Evolutionary conservation across 176 grass and related monocot genomes (phyloP).

Genomic region (Oryza rufipogon): DNA sequence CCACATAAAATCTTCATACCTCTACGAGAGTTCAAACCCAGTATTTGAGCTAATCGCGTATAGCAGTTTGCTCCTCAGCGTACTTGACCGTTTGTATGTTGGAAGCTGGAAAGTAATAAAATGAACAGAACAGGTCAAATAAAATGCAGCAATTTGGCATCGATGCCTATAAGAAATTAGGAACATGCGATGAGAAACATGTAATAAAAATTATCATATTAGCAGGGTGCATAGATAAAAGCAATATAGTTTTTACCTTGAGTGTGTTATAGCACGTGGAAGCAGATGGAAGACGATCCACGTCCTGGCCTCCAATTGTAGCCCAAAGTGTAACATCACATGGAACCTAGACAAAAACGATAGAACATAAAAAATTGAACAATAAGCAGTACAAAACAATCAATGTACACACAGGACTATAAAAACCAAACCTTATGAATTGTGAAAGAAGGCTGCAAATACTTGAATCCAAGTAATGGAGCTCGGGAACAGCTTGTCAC

Average conservation of each 20-base stretch:
- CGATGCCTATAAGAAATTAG: not conserved
- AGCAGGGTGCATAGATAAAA: not conserved
- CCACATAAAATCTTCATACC: slow-evolving; percentile 40
- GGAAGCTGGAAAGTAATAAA: slow-evolving; percentile 57
- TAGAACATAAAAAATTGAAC: not conserved
- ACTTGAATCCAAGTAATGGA: slow-evolving; percentile 96
- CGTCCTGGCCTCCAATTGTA: slow-evolving; percentile 90
- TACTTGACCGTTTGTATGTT: slow-evolving; percentile 84
- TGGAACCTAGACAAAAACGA: slow-evolving; percentile 59
- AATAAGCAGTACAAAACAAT: not conserved
- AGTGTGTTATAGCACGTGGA: slow-evolving; percentile 98
- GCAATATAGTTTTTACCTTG: slow-evolving; percentile 54
- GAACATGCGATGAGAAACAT: not conserved
- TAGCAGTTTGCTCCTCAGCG: slow-evolving; percentile 85
- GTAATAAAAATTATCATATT: not conserved
- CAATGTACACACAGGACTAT: not conserved
- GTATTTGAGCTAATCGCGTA: slow-evolving; percentile 90
- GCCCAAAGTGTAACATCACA: slow-evolving; percentile 93
- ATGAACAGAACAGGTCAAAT: not conserved
- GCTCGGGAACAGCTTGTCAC: slow-evolving; percentile 95
- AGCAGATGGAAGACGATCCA: slow-evolving; percentile 90
- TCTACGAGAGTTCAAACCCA: slow-evolving; percentile 87
- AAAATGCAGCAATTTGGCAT: not conserved
- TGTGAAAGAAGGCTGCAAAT: slow-evolving; percentile 86
- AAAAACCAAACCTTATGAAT: slow-evolving; percentile 81